Evolutionary conservation across 2,329 filamentous ascomycete species (phyloP).

Genomic region (Paecilomyces sp.): DNA sequence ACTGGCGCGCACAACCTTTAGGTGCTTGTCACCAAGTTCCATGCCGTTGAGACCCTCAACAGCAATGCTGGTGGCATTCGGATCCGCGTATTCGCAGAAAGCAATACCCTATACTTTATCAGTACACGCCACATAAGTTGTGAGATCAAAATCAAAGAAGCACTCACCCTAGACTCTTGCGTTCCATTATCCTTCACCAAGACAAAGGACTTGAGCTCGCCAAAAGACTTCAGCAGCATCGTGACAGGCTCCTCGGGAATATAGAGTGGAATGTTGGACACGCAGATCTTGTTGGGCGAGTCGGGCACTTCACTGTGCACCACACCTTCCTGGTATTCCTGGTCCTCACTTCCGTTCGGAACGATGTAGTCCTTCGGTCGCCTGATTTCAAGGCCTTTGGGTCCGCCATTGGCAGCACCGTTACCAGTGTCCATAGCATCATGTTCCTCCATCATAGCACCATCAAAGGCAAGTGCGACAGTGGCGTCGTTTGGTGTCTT

Average conservation of each 20-base stretch:
- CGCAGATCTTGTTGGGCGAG: slow-evolving; percentile 89
- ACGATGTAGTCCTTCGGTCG: slow-evolving; percentile 97
- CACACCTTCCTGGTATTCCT: slow-evolving; percentile 65
- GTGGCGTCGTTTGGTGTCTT: slow-evolving; percentile 82
- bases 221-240: slow-evolving; percentile 84
- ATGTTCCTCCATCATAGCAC: slow-evolving; percentile 76
- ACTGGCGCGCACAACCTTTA: slow-evolving; percentile 83
- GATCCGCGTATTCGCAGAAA: slow-evolving; percentile 89
- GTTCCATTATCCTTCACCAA: slow-evolving; percentile 80
- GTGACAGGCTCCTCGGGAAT: slow-evolving; percentile 86
- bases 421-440: slow-evolving; percentile 47
- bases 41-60: slow-evolving; percentile 89
- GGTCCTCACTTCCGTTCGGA: slow-evolving; percentile 67
- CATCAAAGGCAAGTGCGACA: slow-evolving; percentile 81
- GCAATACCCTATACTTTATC: slow-evolving; percentile 65
- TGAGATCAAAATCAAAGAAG: background rate
- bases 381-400: slow-evolving; percentile 61
- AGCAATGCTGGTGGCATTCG: slow-evolving; percentile 67
- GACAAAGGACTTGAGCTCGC: slow-evolving; percentile 85
- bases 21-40: slow-evolving; percentile 77
- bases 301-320: slow-evolving; percentile 79
- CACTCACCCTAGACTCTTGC: slow-evolving; percentile 75
- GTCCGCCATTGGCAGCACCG: slow-evolving; percentile 47
- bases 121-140: slow-evolving; percentile 4
- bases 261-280: slow-evolving; percentile 81